Evolutionary conservation across 768 basidiomycete species (phyloP).

Genomic region (Leccinellum rugosiceps): DNA sequence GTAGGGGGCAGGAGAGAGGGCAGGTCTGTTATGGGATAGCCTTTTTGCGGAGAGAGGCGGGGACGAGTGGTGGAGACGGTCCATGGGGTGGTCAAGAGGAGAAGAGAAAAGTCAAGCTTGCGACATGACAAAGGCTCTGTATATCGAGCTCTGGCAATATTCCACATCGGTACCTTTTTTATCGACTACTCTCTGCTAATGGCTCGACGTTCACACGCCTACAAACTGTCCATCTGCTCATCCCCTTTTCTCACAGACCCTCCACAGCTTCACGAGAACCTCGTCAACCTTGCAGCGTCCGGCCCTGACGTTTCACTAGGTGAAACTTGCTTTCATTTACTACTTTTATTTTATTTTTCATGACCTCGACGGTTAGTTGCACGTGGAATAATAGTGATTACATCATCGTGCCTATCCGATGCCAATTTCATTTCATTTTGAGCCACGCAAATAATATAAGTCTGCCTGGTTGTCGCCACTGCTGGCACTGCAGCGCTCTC

Average conservation of each 20-base stretch:
- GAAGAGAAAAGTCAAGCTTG: constrained; percentile 34
- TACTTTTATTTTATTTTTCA: constrained; percentile 3
- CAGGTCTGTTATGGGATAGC: constrained; percentile 6
- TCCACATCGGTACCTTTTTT: constrained; percentile 39
- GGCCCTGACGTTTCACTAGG: not conserved
- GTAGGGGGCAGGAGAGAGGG: constrained; percentile 10
- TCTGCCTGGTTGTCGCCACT: not conserved
- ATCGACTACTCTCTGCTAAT: constrained; percentile 27
- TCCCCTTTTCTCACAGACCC: constrained; percentile 1
- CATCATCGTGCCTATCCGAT: constrained; percentile 27
- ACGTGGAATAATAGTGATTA: constrained; percentile 25
- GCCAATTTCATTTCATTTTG: constrained; percentile 20
- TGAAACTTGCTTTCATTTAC: not conserved
- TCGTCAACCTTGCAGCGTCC: not conserved
- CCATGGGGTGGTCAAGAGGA: constrained; percentile 26
- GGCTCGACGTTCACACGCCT: constrained; percentile 29
- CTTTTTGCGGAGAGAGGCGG: constrained; percentile 14
- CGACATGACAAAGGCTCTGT: constrained; percentile 39
- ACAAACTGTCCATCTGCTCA: constrained; percentile 1
- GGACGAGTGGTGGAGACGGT: constrained; percentile 15
- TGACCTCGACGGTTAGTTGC: constrained; percentile 9
- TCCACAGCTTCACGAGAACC: not conserved
- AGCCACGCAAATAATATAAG: not conserved
- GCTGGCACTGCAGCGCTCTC: not conserved
- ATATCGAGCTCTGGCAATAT: constrained; percentile 39